Percentiles rank a stretch among this genome's conserved stretches.
These are phyloP conservation scores for Clarireedia sp. DNA, from an alignment of 2,329 filamentous ascomycete genomes.

Conservation along the genomic window DNA sequence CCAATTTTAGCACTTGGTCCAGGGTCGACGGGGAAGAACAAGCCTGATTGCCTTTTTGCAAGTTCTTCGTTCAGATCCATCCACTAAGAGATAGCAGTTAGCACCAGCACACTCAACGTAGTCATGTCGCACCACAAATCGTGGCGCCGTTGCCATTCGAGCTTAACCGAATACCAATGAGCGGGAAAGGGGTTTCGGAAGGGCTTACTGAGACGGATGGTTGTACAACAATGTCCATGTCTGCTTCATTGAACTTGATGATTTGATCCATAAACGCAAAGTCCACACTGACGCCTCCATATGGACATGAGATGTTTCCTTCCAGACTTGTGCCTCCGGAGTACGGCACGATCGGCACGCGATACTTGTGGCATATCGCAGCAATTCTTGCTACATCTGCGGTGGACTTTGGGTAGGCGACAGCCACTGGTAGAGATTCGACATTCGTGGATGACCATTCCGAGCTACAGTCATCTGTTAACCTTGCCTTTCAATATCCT, in stretches of 20 bases:
- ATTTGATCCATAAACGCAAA: slow-evolving; percentile 84
- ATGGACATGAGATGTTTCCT: slow-evolving; percentile 81
- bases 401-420: slow-evolving; percentile 55
- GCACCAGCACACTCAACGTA: not conserved
- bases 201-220: slow-evolving; percentile 57
- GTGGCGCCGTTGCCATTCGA: too few relatives aligned
- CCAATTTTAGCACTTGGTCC: slow-evolving; percentile 64
- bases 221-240: slow-evolving; percentile 91
- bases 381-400: slow-evolving; percentile 52
- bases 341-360: slow-evolving; percentile 73
- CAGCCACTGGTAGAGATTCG: slow-evolving; percentile 52
- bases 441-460: slow-evolving; percentile 58
- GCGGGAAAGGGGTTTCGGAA: not conserved
- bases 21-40: slow-evolving; percentile 90
- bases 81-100: slow-evolving; percentile 43
- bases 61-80: slow-evolving; percentile 72
- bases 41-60: slow-evolving; percentile 60
- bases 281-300: slow-evolving; percentile 82
- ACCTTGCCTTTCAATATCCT: too few relatives aligned
- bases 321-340: slow-evolving; percentile 82
- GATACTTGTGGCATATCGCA: slow-evolving; percentile 68
- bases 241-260: slow-evolving; percentile 69
- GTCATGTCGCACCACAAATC: not conserved
- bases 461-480: slow-evolving; percentile 31
- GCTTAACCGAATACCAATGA: too few relatives aligned